Evolutionary conservation across 371 early-diverging fungal species (phyloP).

Genomic region (Mucor irregularis): DNA sequence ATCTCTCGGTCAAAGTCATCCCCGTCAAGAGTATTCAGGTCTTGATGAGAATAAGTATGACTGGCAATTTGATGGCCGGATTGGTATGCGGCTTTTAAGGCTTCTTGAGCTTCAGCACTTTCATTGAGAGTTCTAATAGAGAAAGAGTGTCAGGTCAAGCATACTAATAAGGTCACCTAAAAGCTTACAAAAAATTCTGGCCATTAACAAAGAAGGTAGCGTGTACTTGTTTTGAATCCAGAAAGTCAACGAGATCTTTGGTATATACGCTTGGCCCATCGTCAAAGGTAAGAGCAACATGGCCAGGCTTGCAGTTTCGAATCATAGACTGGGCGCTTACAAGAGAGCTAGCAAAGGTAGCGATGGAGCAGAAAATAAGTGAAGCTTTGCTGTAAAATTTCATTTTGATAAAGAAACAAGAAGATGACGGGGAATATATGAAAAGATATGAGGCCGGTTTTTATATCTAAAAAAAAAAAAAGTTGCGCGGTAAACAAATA

Average conservation of each 20-base stretch:
- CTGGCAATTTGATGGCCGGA: slow-evolving; percentile 57
- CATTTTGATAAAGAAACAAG: too few species aligned
- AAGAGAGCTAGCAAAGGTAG: neutral
- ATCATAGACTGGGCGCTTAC: slow-evolving; percentile 7
- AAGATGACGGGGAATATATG: too few species aligned
- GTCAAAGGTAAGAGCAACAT: slow-evolving; percentile 61
- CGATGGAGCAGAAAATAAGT: too few species aligned
- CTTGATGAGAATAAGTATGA: slow-evolving; percentile 59
- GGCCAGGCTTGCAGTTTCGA: slow-evolving; percentile 36
- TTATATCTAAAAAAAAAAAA: too few species aligned
- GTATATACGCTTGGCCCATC: slow-evolving; percentile 55
- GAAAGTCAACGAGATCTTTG: slow-evolving; percentile 33
- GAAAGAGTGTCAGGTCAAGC: neutral
- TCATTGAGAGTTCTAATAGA: neutral
- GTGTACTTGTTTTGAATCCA: slow-evolving; percentile 39
- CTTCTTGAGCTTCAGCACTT: slow-evolving; percentile 4
- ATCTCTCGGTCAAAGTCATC: slow-evolving; percentile 27
- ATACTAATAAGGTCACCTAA: neutral
- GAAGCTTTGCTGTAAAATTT: too few species aligned
- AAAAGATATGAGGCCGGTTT: too few species aligned
- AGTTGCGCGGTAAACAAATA: too few species aligned
- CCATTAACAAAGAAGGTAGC: slow-evolving; percentile 68
- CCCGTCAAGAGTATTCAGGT: slow-evolving; percentile 21
- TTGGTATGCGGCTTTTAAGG: slow-evolving; percentile 39
- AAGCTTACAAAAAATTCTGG: slow-evolving; percentile 42